Evolutionary conservation across 371 early-diverging fungal genomes (phyloP).

Genomic region (Cokeromyces recurvatus): DNA sequence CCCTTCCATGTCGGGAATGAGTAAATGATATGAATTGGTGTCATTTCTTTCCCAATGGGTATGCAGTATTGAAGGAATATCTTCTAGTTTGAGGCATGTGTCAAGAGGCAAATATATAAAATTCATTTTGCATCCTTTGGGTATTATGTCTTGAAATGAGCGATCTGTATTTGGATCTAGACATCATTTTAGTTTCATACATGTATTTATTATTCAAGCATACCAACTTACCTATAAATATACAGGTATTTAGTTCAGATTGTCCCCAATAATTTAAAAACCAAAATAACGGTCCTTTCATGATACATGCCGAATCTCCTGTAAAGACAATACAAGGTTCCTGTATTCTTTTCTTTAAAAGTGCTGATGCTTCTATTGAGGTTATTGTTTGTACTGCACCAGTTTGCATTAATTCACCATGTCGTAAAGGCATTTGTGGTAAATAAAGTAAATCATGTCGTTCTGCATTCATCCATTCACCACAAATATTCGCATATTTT

Average conservation of each 20-base stretch:
- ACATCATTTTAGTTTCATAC: not conserved
- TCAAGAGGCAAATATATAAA: constrained; percentile 21
- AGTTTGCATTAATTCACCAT: constrained; percentile 48
- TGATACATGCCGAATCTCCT: constrained; percentile 38
- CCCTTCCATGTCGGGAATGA: constrained; percentile 25
- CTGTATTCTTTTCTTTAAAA: constrained; percentile 34
- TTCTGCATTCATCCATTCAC: constrained; percentile 79
- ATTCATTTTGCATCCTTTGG: constrained; percentile 15
- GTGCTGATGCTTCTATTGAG: constrained; percentile 33
- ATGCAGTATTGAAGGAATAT: constrained; percentile 16
- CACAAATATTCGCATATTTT: constrained; percentile 80
- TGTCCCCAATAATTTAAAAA: constrained; percentile 29
- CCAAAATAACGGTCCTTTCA: constrained; percentile 27
- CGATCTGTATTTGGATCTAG: constrained; percentile 18
- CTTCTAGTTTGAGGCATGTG: constrained; percentile 18
- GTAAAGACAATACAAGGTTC: constrained; percentile 68
- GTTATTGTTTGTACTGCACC: constrained; percentile 23
- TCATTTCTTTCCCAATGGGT: constrained; percentile 9
- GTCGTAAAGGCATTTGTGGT: constrained; percentile 53
- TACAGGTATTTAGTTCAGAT: constrained; percentile 21
- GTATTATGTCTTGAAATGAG: constrained; percentile 4
- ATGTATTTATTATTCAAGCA: not conserved
- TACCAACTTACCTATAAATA: constrained; percentile 24
- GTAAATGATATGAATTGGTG: constrained; percentile 7
- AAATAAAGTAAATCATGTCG: constrained; percentile 54